Evolutionary conservation across 2,329 filamentous ascomycete genomes (phyloP), one percentile per base, ranked within the genome.

Genomic region (Domatiomyces globalis): DNA sequence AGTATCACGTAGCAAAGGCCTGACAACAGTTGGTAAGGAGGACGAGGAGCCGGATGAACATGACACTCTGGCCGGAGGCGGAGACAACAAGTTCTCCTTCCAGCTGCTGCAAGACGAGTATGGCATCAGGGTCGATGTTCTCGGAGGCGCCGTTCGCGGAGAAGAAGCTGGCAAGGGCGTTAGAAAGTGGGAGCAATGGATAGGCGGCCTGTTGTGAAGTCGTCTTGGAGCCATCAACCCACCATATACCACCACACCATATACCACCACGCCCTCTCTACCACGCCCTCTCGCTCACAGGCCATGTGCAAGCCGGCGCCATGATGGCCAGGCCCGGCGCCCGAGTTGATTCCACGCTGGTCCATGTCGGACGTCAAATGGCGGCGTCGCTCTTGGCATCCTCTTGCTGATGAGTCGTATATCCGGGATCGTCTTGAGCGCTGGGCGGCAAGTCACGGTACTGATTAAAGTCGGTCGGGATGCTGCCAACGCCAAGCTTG

Each of bases 151-250:
- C 45, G 67, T 72, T 48, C 69, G 89, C 81, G 67, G 80, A 83
- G 55, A 63, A 65, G 63, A 73, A 29, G 78, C 84, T 50, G 81
- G 77, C 8, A 74, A 81, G n/a, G 83, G 83, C 22, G 80, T 87
- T 29, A 81, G 84, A 51, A 83, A 79, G 66, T 95, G 90, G 89
- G 94, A 88, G 79, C 78, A 79, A 61, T 96, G 90, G 90, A 82
- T 96, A 63, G 86, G 82, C 1, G 77, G 83, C 63, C 80, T 83
- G 63, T 70, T 94, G 61, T 92, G 67, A 70, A 25, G 42, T 25
- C 27, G n/a, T 45, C 9, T 9, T 17, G 33, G 12, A 15, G 10
- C 10, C 10, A 39, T 15, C 10, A 39, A 39, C 33, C 15, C 33
- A 39, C 12, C 33, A 39, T 2, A 39, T 15, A 39, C 12, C 10